Evolutionary conservation across 441 rosid genomes (phyloP), one percentile per base, ranked within the genome.

Genomic region (Biscutella laevigata): DNA sequence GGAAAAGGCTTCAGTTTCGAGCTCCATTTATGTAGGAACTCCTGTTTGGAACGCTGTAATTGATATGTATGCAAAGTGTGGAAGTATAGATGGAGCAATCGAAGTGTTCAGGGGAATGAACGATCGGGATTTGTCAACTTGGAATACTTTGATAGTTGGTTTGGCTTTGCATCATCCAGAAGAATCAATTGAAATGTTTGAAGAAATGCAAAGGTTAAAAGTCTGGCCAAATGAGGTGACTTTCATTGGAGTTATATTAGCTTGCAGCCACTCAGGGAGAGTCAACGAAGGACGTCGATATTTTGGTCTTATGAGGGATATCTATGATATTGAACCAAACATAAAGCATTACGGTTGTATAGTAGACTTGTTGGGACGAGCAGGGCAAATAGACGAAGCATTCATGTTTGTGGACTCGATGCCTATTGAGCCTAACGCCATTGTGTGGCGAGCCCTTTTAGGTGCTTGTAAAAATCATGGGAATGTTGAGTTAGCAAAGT

Each of bases 21-120:
- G 51, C 8, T 58, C 50, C 4, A 19, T 33, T 16, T 35, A 61
- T 54, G 19, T 39, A 1, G 59, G 72, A 7, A 59, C 66, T 44
- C 66, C 78, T 22, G 46, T 72, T 20, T 73, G 83, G 28, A 81
- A 81, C 54, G 88, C 81, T 4, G 38, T 81, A 3, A 67, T 78
- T 51, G 84, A 76, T 70, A 76, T 81, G 84, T 81, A 78, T 71
- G 80, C 84, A 13, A 81, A 81, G 54, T 81, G 87, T 1, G 84
- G 84, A 50, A 74, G 75, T 54, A 74, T 78, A n/a, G 71, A 66
- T 41, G 61, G 47, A 20, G 84, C 84, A n/a, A 53, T 72, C 21
- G 49, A 73, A 50, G 71, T 76, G 39, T 81, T 81, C 55, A 19
- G 34, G 46, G 71, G 57, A 40, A 74, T 74, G 78, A 76, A 36